These are phyloP conservation scores for Mrakia gelida DNA, from an alignment of 768 basidiomycete genomes.

Conservation along the genomic window DNA sequence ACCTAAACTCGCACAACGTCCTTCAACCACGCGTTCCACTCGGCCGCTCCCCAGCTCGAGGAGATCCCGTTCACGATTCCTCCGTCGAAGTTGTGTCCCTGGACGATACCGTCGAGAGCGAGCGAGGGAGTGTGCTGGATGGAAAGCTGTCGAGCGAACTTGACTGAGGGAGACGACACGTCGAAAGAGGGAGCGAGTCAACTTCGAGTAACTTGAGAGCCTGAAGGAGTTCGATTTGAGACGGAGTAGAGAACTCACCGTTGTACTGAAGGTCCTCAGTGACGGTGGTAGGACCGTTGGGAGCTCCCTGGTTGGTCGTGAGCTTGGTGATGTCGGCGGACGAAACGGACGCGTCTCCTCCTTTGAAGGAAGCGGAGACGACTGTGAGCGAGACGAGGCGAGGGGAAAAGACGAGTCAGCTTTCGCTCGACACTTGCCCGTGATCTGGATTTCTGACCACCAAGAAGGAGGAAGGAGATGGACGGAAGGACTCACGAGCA, in stretches of 20 bases:
- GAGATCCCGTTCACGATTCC: constrained; percentile 20
- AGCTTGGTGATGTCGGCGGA: not conserved
- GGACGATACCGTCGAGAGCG: constrained; percentile 20
- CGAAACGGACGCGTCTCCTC: not conserved
- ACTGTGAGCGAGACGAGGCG: not conserved
- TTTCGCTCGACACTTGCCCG: too few relatives aligned
- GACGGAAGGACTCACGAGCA: not conserved
- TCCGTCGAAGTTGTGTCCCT: constrained; percentile 12
- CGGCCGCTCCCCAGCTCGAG: constrained; percentile 11
- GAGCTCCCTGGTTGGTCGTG: constrained; percentile 4
- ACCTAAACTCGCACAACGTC: not conserved
- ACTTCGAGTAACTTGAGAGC: too few relatives aligned
- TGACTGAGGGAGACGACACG: too few relatives aligned
- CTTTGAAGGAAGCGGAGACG: not conserved
- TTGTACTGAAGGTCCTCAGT: constrained; percentile 22
- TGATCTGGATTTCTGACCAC: too few relatives aligned
- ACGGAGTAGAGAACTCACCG: not conserved
- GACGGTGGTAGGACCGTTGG: constrained; percentile 3
- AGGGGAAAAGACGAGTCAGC: too few relatives aligned
- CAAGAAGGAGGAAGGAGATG: not conserved
- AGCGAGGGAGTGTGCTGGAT: constrained; percentile 22
- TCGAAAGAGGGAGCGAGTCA: not conserved
- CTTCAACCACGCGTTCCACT: constrained; percentile 14
- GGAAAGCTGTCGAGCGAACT: constrained; percentile 14
- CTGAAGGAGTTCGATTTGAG: not conserved